Evolutionary conservation across 345 rosid genomes (phyloP), one percentile per base, ranked within the genome.

Genomic region (Eucalyptus marginata): DNA sequence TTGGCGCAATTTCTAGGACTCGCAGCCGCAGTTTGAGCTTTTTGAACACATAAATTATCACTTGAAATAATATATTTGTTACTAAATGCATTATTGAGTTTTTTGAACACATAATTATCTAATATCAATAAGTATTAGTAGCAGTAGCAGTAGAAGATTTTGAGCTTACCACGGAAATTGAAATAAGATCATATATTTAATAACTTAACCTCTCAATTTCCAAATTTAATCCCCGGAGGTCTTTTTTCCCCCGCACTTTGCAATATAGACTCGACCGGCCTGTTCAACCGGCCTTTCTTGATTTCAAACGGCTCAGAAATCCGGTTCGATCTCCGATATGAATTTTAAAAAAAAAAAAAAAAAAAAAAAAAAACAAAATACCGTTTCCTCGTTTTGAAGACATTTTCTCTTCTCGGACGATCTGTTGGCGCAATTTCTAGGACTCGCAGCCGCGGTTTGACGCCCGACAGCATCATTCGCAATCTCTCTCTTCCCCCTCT

Each of bases 311-410:
- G 29, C 29, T 76, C 84, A 22, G 15, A 76, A 76, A 40, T 76
- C 47, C 84, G 84, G 84, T 76, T 76, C 47, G 8, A 40, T 76
- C 47, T 12, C 47, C 7, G 25, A 52, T 9, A 20, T 52, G 24
- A 52, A 52, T 52, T 52, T 16, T n/a, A n/a, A n/a, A n/a, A 36
- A 36, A 36, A 36, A 36, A 36, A 36, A 16, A 2, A 16, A 14
- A 2, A 50, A 14, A 0, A 6, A 16, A 2, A 51, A 51, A 8
- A 17, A 9, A 2, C 8, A 3, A 17, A 5, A 17, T 25, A 20
- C 9, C 29, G 47, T 40, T 40, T 76, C 84, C 47, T 20, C 47
- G 47, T 14, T 5, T 20, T 20, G 15, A 20, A 7, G 29, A 18
- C 84, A 2, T 76, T 20, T 11, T 36, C 83, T 76, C 83, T 76